These are phyloP conservation scores for Umbilicaria muhlenbergii DNA, from an alignment of 495 filamentous ascomycete genomes.

Conservation along the genomic window DNA sequence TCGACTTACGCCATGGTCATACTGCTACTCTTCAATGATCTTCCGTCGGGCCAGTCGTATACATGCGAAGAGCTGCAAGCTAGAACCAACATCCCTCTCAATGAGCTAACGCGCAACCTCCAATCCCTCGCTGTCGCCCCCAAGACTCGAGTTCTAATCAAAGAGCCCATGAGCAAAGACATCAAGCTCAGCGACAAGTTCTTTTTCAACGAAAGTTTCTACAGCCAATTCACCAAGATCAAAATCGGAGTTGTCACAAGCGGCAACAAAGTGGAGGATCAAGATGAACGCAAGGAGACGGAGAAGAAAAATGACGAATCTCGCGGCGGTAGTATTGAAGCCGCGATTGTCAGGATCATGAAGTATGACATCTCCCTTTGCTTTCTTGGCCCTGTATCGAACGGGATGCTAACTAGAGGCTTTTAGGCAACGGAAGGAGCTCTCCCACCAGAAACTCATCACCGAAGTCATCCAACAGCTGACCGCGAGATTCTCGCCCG, in stretches of 20 bases:
- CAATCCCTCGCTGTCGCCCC: conserved; percentile 76
- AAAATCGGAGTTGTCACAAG: conserved; percentile 61
- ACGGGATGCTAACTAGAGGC: conserved; percentile 3
- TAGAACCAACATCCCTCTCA: conserved; percentile 61
- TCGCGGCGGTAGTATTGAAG: conserved; percentile 64
- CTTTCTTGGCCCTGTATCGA: not conserved
- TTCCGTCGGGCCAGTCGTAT: conserved; percentile 45
- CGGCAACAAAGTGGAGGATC: conserved; percentile 69
- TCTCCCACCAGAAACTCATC: conserved; percentile 66
- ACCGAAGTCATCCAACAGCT: conserved; percentile 75
- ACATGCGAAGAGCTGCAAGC: conserved; percentile 77
- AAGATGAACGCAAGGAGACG: conserved; percentile 71
- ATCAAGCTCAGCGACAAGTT: conserved; percentile 72
- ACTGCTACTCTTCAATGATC: conserved; percentile 74
- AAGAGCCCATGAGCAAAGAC: conserved; percentile 69
- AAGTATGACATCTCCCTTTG: conserved; percentile 44
- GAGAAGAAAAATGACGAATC: conserved; percentile 77
- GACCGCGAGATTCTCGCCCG: conserved; percentile 66
- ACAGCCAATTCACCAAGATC: conserved; percentile 68
- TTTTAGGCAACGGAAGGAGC: conserved; percentile 71
- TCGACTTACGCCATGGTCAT: conserved; percentile 89
- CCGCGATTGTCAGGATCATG: conserved; percentile 88
- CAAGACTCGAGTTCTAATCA: conserved; percentile 66
- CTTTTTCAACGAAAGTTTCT: conserved; percentile 70
- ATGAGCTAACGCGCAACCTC: conserved; percentile 68